Conservation (phyloP, 179 eudicot genomes). For the Dionaea muscipula region DNA sequence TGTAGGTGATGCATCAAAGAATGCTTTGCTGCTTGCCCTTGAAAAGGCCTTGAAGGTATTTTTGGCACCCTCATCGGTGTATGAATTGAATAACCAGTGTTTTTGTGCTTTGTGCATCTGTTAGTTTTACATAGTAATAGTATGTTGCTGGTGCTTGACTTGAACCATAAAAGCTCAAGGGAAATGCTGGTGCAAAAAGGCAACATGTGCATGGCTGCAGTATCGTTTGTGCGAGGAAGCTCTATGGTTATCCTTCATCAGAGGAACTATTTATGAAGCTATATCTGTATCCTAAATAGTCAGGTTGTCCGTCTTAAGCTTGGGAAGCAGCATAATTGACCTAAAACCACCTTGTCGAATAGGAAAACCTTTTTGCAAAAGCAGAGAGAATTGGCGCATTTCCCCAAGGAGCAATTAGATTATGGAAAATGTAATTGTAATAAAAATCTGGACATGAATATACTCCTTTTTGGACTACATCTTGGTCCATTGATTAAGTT, state of each 20-base stretch:
- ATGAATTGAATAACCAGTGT: neutral
- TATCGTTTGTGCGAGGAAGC: conserved; percentile 63
- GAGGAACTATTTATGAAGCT: conserved; percentile 84
- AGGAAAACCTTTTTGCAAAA: too few relatives aligned
- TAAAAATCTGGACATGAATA: too few relatives aligned
- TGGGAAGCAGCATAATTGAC: too few relatives aligned
- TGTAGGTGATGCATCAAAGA: conserved; percentile 40
- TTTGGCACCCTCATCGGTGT: neutral
- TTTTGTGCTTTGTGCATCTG: neutral
- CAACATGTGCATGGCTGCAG: conserved; percentile 92
- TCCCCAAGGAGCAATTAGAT: too few relatives aligned
- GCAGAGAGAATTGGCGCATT: too few relatives aligned
- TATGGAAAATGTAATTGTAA: too few relatives aligned
- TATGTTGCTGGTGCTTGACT: conserved; percentile 7
- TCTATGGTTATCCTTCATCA: conserved; percentile 71
- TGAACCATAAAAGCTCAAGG: conserved; percentile 48
- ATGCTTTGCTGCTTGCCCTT: conserved; percentile 44
- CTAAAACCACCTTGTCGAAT: too few relatives aligned
- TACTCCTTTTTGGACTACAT: too few relatives aligned
- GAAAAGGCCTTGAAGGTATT: conserved; percentile 88
- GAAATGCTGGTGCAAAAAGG: conserved; percentile 68
- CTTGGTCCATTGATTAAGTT: too few relatives aligned
- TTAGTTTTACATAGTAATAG: conserved; percentile 7
- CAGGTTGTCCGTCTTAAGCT: too few relatives aligned
- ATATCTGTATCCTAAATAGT: conserved; percentile 95